Conservation (phyloP, 768 basidiomycete genomes). For the Trametes coccinea region DNA sequence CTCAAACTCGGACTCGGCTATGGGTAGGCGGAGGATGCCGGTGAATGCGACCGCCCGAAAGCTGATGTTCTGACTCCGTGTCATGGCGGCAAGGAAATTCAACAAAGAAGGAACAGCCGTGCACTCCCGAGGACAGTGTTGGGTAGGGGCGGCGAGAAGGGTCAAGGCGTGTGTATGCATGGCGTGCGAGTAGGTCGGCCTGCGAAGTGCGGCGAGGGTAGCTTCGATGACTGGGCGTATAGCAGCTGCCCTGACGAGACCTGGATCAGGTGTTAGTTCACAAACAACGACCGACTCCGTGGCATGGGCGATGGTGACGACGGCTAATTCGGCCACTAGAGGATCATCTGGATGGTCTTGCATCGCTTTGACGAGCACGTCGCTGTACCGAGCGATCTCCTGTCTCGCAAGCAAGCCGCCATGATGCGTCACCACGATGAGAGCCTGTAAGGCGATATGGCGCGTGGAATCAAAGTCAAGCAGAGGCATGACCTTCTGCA, state of each 20-base stretch:
- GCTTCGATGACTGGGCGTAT: slow-evolving; percentile 42
- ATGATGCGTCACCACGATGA: slow-evolving; percentile 60
- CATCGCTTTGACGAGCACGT: slow-evolving; percentile 43
- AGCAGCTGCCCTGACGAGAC: slow-evolving; percentile 39
- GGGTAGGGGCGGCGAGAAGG: slow-evolving; percentile 44
- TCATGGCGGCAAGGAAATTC: slow-evolving; percentile 53
- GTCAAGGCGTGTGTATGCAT: slow-evolving; percentile 53
- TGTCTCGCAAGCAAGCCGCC: slow-evolving; percentile 49
- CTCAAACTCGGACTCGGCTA: slow-evolving; percentile 43
- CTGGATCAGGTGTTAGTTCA: slow-evolving; percentile 33
- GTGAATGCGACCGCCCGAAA: slow-evolving; percentile 51
- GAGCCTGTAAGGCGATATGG: slow-evolving; percentile 48
- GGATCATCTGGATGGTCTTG: slow-evolving; percentile 49
- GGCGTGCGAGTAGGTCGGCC: slow-evolving; percentile 40
- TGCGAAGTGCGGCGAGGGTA: slow-evolving; percentile 42
- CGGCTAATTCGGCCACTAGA: slow-evolving; percentile 47
- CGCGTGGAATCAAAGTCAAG: slow-evolving; percentile 5
- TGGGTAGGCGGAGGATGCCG: slow-evolving; percentile 53
- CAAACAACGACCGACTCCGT: slow-evolving; percentile 37
- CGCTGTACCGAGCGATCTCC: slow-evolving; percentile 48
- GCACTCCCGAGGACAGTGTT: slow-evolving; percentile 47
- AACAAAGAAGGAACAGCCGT: slow-evolving; percentile 44
- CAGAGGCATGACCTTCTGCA: slow-evolving; percentile 9
- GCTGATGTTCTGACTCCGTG: slow-evolving; percentile 55
- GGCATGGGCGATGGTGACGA: slow-evolving; percentile 52